Base-by-base conservation (phyloP, 2,329 filamentous ascomycete genomes). In the Botrytis galanthina region DNA sequence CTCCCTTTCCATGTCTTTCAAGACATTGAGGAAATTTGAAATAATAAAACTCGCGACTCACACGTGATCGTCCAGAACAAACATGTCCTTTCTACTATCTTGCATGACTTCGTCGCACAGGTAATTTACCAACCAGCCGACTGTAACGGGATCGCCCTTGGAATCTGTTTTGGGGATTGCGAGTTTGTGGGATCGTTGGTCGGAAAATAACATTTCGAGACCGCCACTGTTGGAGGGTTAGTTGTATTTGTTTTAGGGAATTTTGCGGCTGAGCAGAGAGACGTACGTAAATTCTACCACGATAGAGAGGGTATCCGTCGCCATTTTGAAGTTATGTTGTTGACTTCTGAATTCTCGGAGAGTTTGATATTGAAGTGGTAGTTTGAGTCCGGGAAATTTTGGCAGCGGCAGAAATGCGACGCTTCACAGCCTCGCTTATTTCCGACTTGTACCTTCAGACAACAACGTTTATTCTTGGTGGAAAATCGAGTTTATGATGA, bases 171-270 rank as follows among this genome's bases (percentile, higher is more conserved):
- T 83, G 32, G 95, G 93, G 60, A 98, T 82, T 4, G 86, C 83
- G 63, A 99, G 81, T 35, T 86, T 84, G 81, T 95, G 93, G 78
- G 90, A 92, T 73, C 91, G 89, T 83, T 94, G 86, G 81, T 97
- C 92, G 46, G 91, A 90, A 84, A 99, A 99, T 77, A 99, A 91
- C 85, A 97, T 92, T 84, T 99, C 96, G 29, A 99, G 88, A 35
- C 96, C 96, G 75, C 96, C 96, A 76, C 96, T 95, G 78, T 70
- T 74, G 70, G 29, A 42, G 46, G 62, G 66, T 72, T 42, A 71
- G 61, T 69, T 12, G 54, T 68, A 1, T 18, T 39, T 14, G 48
- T 9, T 63, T n/a, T 54, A 46, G 66, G 46, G 62, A 42, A 26
- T 57, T 3, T 39, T 18, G 26, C 18, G 7, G 22, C 4, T 8